These are phyloP conservation scores for Cryptococcus hybrid DNA, from an alignment of 1,284 basidiomycete genomes.

Conservation along the genomic window DNA sequence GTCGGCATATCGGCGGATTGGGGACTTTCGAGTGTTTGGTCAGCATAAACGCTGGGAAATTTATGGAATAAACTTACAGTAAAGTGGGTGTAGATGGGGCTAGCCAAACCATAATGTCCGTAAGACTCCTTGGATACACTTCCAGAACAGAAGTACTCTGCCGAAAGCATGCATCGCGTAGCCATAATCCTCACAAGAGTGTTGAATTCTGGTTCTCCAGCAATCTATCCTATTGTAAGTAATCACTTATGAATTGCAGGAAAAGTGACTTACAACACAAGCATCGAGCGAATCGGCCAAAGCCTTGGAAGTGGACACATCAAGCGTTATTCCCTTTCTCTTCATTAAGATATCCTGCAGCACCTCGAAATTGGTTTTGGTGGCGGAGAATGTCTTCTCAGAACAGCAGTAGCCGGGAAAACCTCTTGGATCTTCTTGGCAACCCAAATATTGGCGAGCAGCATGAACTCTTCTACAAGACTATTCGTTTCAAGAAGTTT, in stretches of 20 bases:
- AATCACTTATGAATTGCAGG: neutral
- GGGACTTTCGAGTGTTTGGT: constrained; percentile 55
- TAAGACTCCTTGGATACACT: constrained; percentile 90
- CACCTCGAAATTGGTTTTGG: constrained; percentile 95
- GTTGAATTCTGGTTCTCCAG: constrained; percentile 83
- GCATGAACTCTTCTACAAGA: constrained; percentile 98
- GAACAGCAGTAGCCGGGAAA: constrained; percentile 93
- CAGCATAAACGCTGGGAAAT: neutral
- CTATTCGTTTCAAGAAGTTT: constrained; percentile 91
- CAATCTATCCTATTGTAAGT: constrained; percentile 58
- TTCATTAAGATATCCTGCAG: constrained; percentile 90
- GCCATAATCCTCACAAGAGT: constrained; percentile 99
- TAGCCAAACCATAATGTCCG: constrained; percentile 95
- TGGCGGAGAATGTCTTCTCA: constrained; percentile 95
- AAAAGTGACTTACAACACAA: constrained; percentile 66
- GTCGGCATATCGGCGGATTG: constrained; percentile 92
- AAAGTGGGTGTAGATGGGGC: constrained; percentile 97
- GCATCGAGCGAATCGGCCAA: constrained; percentile 86
- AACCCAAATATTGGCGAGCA: constrained; percentile 94
- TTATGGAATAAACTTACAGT: constrained; percentile 53
- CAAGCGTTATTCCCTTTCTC: constrained; percentile 78
- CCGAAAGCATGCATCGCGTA: constrained; percentile 96
- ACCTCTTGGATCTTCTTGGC: constrained; percentile 89
- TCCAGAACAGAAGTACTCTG: constrained; percentile 97
- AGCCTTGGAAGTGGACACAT: constrained; percentile 87